Evolutionary conservation across 768 basidiomycete genomes (phyloP).

Genomic region (Termitomyces heimii): DNA sequence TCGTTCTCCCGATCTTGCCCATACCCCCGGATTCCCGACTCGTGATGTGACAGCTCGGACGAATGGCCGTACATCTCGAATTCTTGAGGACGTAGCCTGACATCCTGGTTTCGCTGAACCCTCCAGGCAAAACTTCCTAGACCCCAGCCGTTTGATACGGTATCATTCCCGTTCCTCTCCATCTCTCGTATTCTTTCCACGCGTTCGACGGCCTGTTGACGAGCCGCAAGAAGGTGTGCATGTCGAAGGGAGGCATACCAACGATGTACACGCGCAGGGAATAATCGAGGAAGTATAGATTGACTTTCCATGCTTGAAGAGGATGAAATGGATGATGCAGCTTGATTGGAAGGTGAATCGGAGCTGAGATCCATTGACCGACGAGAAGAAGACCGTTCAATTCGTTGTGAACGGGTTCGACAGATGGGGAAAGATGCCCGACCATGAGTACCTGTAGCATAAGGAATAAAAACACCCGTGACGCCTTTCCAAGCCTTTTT

Average conservation of each 20-base stretch:
- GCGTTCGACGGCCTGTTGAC: conserved; percentile 64
- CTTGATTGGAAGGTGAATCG: conserved; percentile 1
- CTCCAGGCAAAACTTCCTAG: conserved; percentile 61
- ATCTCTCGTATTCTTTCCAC: conserved; percentile 61
- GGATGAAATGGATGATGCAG: conserved; percentile 6
- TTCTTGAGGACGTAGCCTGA: conserved; percentile 10
- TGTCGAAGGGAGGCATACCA: conserved; percentile 59
- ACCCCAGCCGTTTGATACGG: conserved; percentile 54
- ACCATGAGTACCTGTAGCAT: conserved; percentile 2
- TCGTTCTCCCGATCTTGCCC: background rate
- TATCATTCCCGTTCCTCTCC: conserved; percentile 31
- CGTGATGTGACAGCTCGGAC: background rate
- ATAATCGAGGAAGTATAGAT: conserved; percentile 26
- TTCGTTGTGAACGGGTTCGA: background rate
- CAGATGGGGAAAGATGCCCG: background rate
- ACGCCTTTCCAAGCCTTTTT: conserved; percentile 56
- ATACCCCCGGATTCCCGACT: conserved; percentile 1
- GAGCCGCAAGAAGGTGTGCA: conserved; percentile 67
- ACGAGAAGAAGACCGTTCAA: background rate
- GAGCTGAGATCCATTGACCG: conserved; percentile 3
- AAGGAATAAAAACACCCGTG: conserved; percentile 38
- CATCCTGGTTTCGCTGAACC: conserved; percentile 11
- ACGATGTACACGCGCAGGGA: conserved; percentile 38
- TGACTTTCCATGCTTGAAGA: conserved; percentile 14
- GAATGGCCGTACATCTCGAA: conserved; percentile 15